Conservation (phyloP, 2,329 filamentous ascomycete species). For the Alternaria gaisen region DNA sequence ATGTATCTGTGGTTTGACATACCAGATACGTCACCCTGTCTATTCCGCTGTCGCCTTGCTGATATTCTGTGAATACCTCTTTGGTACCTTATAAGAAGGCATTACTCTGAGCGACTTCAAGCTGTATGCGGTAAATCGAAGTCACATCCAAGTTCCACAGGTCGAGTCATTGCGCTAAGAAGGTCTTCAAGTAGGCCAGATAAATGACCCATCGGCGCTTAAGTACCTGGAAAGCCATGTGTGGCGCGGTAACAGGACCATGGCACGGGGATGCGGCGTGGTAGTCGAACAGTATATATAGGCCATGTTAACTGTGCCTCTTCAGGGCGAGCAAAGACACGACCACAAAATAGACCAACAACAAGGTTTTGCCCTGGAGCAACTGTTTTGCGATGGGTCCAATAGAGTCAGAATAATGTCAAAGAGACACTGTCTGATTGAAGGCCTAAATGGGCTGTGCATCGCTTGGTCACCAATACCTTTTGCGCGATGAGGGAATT, state of each 20-base stretch:
- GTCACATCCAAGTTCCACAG: neutral
- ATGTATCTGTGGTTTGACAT: neutral
- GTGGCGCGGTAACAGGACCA: conserved; percentile 6
- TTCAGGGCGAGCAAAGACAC: neutral
- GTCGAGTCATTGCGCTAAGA: neutral
- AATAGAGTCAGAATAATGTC: neutral
- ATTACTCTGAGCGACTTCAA: neutral
- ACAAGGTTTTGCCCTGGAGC: neutral
- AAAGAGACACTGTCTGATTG: conserved; percentile 12
- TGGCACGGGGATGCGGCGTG: conserved; percentile 4
- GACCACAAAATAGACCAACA: conserved; percentile 6
- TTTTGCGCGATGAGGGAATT: neutral
- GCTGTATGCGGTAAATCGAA: neutral
- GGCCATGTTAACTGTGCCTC: conserved; percentile 1
- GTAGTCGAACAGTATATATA: conserved; percentile 7
- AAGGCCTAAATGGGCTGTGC: conserved; percentile 21
- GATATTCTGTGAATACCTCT: neutral
- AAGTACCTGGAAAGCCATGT: conserved; percentile 11
- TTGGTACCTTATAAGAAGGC: neutral
- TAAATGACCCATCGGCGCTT: conserved; percentile 5
- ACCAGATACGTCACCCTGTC: neutral
- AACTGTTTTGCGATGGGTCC: neutral
- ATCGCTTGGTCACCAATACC: neutral
- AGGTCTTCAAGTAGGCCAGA: conserved; percentile 4
- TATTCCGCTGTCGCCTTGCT: neutral